A percentile compares a stretch with the other conserved stretches of the same genome.
Evolutionary conservation across 2,329 filamentous ascomycete genomes (phyloP).

Genomic region (Dothiorella sarmentorum): DNA sequence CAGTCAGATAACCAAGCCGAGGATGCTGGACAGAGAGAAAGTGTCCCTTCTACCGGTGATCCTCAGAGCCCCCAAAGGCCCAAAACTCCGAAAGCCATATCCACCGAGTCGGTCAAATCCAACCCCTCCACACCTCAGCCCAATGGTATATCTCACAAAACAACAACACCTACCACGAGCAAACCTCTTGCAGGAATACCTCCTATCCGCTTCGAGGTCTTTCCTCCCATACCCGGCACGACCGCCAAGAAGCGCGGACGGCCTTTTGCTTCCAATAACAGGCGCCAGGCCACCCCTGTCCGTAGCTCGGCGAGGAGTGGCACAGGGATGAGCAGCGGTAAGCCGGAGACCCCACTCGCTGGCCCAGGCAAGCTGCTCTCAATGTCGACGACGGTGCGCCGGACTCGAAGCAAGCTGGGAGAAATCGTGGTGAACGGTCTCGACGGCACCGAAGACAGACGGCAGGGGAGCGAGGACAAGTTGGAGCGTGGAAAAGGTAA

Average conservation of each 20-base stretch:
- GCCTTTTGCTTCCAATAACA: slow-evolving; percentile 35
- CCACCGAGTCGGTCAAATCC: slow-evolving; percentile 1
- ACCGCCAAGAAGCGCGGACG: slow-evolving; percentile 34
- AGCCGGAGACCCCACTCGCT: slow-evolving; percentile 28
- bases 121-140: slow-evolving; percentile 10
- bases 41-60: background rate
- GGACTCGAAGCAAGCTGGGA: slow-evolving; percentile 44
- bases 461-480: slow-evolving; percentile 1
- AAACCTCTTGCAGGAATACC: slow-evolving; percentile 52
- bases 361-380: slow-evolving; percentile 33
- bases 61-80: slow-evolving; percentile 7
- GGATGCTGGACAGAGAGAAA: background rate
- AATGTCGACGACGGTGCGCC: slow-evolving; percentile 29
- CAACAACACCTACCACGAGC: slow-evolving; percentile 23
- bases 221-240: slow-evolving; percentile 61
- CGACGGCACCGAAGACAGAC: background rate
- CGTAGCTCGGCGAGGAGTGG: slow-evolving; percentile 32
- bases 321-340: slow-evolving; percentile 28
- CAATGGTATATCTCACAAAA: slow-evolving; percentile 6
- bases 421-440: slow-evolving; percentile 37
- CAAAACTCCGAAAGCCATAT: slow-evolving; percentile 1
- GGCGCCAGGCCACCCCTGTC: slow-evolving; percentile 36
- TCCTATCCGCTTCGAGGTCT: slow-evolving; percentile 71
- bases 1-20: background rate
- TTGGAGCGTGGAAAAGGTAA: slow-evolving; percentile 23